phyloP scores from a whole-genome alignment of 176 grass and related monocot genomes.

The Raddia guianensis region DNA sequence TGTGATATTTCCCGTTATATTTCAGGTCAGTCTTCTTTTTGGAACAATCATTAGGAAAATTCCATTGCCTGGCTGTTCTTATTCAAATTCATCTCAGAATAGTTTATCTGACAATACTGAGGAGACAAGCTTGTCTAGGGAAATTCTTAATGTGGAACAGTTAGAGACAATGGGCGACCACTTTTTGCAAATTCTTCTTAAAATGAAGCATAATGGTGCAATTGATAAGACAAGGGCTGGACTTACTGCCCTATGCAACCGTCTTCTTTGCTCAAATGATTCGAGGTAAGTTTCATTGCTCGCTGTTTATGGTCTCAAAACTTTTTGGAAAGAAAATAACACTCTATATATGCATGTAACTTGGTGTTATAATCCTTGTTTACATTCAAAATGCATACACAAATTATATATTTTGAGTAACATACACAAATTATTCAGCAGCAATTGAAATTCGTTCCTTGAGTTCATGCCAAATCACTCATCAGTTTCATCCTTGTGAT shows the following conservation, averaged over 20 bases:
- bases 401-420: background rate
- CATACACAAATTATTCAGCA: conserved; percentile 15
- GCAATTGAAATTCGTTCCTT: background rate
- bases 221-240: conserved; percentile 99
- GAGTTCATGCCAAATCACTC: background rate
- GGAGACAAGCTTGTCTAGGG: conserved; percentile 34
- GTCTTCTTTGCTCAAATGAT: conserved; percentile 98
- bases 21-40: conserved; percentile 95
- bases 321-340: conserved; percentile 7
- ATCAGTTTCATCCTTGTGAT: conserved; percentile 14
- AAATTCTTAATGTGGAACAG: conserved; percentile 80
- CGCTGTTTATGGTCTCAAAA: background rate
- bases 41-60: conserved; percentile 94
- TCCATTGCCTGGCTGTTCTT: conserved; percentile 76
- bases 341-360: conserved; percentile 9
- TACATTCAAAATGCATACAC: conserved; percentile 16
- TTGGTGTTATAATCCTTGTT: conserved; percentile 10
- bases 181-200: conserved; percentile 98
- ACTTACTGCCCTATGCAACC: conserved; percentile 95
- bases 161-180: conserved; percentile 87
- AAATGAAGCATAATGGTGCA: conserved; percentile 99
- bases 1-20: conserved; percentile 35
- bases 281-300: conserved; percentile 60
- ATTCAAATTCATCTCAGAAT: conserved; percentile 54
- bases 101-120: conserved; percentile 34